Evolutionary conservation across 805 yeast species (phyloP).

Genomic region (Metschnikowia lunata): DNA sequence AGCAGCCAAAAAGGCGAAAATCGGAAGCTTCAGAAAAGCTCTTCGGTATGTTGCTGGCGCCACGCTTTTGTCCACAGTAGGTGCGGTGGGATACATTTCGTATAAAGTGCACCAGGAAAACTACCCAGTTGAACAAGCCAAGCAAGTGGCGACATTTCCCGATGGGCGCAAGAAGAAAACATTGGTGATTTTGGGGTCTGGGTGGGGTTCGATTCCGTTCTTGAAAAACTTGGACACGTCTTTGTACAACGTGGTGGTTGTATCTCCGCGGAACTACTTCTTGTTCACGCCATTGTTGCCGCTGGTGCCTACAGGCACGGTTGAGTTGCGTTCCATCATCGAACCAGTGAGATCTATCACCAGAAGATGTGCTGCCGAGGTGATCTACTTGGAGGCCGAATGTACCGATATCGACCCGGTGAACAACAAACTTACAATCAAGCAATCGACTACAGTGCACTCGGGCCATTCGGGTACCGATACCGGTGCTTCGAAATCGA

Average conservation of each 20-base stretch:
- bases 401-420: constrained; percentile 79
- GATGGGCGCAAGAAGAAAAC: constrained; percentile 64
- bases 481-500: constrained; percentile 40
- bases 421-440: constrained; percentile 58
- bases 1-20: constrained; percentile 11
- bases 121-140: constrained; percentile 55
- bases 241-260: constrained; percentile 80
- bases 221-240: constrained; percentile 82
- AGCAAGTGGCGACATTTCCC: constrained; percentile 53
- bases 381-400: constrained; percentile 82
- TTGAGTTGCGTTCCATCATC: constrained; percentile 84
- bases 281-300: constrained; percentile 95
- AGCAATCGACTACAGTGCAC: constrained; percentile 53
- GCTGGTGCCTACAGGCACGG: constrained; percentile 90
- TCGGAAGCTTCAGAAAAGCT: constrained; percentile 31
- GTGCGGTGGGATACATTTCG: constrained; percentile 45
- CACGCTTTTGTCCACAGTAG: constrained; percentile 49
- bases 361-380: constrained; percentile 74
- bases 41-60: constrained; percentile 48
- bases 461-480: constrained; percentile 52
- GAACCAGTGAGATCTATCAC: constrained; percentile 90
- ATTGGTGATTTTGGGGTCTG: constrained; percentile 80
- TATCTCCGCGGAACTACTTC: constrained; percentile 93
- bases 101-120: constrained; percentile 62
- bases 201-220: constrained; percentile 91